Evolutionary conservation across 2,329 filamentous ascomycete species (phyloP), one percentile per base, ranked within the genome.

Genomic region (Colletotrichum salicis): DNA sequence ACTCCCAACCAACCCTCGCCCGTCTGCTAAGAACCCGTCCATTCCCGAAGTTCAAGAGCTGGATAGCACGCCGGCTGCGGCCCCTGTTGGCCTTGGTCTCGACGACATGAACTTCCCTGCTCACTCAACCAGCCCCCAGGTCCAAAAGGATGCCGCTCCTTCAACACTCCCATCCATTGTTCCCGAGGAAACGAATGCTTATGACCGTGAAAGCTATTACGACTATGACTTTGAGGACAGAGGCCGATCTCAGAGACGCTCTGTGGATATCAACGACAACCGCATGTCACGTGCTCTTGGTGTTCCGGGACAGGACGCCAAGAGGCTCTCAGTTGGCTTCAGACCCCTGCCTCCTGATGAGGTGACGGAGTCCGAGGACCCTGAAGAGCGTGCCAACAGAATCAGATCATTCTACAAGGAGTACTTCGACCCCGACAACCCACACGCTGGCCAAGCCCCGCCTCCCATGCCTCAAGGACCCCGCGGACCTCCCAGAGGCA

Each of bases 321-420:
- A 88, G 73, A 86, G 91, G 68, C 80, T 92, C n/a, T 93, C 91
- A 1, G 88, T 92, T 57, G 90, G 91, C 33, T 88, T 97, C 81
- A 92, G 96, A 19, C 96, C 96, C 27, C 87, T 99, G 73, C 96
- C 96, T 5, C 94, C 95, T 45, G 92, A 95, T 78, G 93, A 97
- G 74, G 90, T 94, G 66, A 88, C 86, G 35, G 90, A 92, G 55
- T 90, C 92, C 3, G 96, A 98, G 79, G 96, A 98, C 79, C 95
- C 96, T 0, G 96, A 98, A 81, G 92, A 96, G 78, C 91, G 96
- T 77, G 96, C 96, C 74, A 98, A 98, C 85, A 92, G 96, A 70
- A 99, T 99, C 76, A 90, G 96, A 80, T 99, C 96, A 4, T 99
- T 99, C 86, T 99, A 99, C 86, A 98, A 98, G 85, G 96, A 99